Evolutionary conservation across 202 grass and related monocot species (phyloP).

Genomic region (Digitaria exilis): DNA sequence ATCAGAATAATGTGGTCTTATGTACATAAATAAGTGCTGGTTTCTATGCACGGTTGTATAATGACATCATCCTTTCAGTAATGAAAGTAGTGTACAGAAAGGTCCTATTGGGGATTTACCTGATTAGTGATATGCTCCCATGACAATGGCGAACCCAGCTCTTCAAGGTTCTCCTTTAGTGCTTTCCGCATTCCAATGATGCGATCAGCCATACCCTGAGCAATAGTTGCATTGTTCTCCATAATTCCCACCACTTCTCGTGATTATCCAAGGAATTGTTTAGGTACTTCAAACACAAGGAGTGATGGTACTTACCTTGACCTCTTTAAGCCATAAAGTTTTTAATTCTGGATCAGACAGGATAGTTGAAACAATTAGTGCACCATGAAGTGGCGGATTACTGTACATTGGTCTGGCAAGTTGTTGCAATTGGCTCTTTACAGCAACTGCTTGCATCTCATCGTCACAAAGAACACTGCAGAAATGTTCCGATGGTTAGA

Average conservation of each 20-base stretch:
- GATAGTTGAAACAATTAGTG: constrained; percentile 80
- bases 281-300: not conserved
- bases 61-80: not conserved
- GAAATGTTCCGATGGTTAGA: not conserved
- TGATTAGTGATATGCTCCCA: constrained; percentile 97
- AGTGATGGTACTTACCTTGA: constrained; percentile 57
- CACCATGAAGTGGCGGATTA: constrained; percentile 86
- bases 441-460: constrained; percentile 81
- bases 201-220: constrained; percentile 82
- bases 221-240: not conserved
- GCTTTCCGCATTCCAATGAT: constrained; percentile 91
- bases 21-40: not conserved
- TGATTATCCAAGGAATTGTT: not conserved
- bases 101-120: constrained; percentile 42
- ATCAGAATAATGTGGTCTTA: not conserved
- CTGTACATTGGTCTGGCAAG: constrained; percentile 93
- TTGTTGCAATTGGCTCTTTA: constrained; percentile 94
- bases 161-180: constrained; percentile 78
- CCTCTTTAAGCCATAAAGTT: constrained; percentile 78
- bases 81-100: not conserved
- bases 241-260: not conserved
- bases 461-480: constrained; percentile 83
- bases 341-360: constrained; percentile 84
- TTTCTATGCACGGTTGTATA: not conserved
- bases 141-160: constrained; percentile 66